Conservation (phyloP, 208 protist genomes). For the Leishmania gerbilli region DNA sequence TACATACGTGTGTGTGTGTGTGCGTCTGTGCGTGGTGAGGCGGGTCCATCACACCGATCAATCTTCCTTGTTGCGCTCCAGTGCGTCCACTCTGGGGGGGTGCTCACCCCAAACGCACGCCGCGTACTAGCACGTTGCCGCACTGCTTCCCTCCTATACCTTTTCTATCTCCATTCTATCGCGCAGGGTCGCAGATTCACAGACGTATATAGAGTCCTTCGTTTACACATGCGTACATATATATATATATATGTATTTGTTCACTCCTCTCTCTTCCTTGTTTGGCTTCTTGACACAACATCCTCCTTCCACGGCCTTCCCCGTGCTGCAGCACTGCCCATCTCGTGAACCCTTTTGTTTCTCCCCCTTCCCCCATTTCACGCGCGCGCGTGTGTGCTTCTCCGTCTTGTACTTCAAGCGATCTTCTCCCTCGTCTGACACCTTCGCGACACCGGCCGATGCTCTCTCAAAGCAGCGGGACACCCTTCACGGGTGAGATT, state of each 20-base stretch:
- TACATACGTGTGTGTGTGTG: neutral
- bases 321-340: neutral
- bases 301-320: neutral
- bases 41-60: neutral
- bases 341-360: neutral
- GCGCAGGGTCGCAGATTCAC: neutral
- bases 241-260: neutral
- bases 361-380: neutral
- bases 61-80: neutral
- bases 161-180: neutral
- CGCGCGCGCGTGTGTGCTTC: neutral
- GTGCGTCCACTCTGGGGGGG: neutral
- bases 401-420: neutral
- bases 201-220: neutral
- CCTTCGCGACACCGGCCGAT: constrained; percentile 10
- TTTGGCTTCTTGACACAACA: neutral
- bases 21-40: neutral
- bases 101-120: neutral
- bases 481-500: constrained; percentile 62
- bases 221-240: constrained; percentile 10
- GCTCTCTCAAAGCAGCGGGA: constrained; percentile 49
- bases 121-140: neutral
- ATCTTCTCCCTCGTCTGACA: neutral
- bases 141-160: neutral
- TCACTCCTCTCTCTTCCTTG: neutral